phyloP scores from a whole-genome alignment of 2,329 filamentous ascomycete species.

The Colletotrichum paranaense region DNA sequence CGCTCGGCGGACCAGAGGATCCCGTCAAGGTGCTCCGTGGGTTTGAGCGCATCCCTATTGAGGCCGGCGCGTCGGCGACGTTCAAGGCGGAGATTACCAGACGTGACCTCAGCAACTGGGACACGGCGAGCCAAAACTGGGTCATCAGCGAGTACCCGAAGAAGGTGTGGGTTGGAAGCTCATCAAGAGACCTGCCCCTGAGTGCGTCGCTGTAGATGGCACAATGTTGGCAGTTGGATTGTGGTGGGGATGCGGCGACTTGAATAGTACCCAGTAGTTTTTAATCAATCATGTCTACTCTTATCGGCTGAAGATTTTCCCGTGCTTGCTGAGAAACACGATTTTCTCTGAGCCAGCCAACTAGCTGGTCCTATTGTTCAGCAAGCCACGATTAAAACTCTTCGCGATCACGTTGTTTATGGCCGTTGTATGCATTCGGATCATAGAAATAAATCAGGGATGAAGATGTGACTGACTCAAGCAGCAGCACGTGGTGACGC shows the following conservation, averaged over 20 bases:
- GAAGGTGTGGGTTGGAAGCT: constrained; percentile 66
- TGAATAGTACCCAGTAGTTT: not conserved
- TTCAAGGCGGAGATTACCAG: constrained; percentile 79
- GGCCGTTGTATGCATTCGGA: not conserved
- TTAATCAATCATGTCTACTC: constrained; percentile 10
- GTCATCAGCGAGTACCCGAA: constrained; percentile 65
- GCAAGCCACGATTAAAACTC: not conserved
- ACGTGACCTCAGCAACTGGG: constrained; percentile 91
- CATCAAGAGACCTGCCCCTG: constrained; percentile 65
- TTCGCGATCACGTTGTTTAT: not conserved
- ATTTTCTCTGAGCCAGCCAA: too few species aligned
- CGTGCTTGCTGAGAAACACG: too few species aligned
- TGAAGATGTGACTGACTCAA: constrained; percentile 16
- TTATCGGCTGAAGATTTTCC: not conserved
- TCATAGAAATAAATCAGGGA: not conserved
- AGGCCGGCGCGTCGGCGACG: constrained; percentile 72
- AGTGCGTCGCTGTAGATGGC: constrained; percentile 41
- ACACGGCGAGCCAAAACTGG: constrained; percentile 85
- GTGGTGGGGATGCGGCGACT: not conserved
- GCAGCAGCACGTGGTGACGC: constrained; percentile 15
- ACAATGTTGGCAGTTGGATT: not conserved
- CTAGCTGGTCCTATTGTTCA: not conserved
- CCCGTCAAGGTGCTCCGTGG: constrained; percentile 75
- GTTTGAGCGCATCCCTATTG: constrained; percentile 82
- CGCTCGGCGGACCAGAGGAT: constrained; percentile 82